Evolutionary conservation across 257 asterid genomes (phyloP).

Genomic region (Nicotiana noctiflora): DNA sequence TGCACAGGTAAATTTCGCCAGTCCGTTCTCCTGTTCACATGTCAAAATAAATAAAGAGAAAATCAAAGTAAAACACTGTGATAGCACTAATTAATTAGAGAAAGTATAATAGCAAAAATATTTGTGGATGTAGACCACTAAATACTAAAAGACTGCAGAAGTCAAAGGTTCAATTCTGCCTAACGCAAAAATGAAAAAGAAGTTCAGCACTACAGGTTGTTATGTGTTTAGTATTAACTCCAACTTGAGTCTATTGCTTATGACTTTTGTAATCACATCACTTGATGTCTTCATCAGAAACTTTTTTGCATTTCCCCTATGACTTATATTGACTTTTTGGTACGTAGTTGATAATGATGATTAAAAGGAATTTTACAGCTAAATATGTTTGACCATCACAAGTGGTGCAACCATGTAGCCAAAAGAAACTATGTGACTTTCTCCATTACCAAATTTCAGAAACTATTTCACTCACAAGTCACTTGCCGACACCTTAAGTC

Average conservation of each 20-base stretch:
- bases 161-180: background rate
- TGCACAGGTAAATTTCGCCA: conserved; percentile 54
- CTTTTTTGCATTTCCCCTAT: background rate
- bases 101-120: background rate
- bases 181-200: background rate
- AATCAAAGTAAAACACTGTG: background rate
- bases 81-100: background rate
- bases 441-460: background rate
- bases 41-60: background rate
- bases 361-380: background rate
- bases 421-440: background rate
- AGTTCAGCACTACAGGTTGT: background rate
- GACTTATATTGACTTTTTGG: background rate
- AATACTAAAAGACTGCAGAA: background rate
- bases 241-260: background rate
- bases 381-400: background rate
- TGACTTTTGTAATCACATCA: background rate
- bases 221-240: too few species aligned
- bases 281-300: background rate
- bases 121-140: background rate
- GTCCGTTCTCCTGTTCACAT: conserved; percentile 55
- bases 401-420: background rate
- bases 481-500: background rate
- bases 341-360: background rate
- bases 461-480: background rate